A percentile compares a stretch with the other conserved stretches of the same genome.
Evolutionary conservation across 257 asterid genomes (phyloP).

Genomic region (Penstemon newberryi): DNA sequence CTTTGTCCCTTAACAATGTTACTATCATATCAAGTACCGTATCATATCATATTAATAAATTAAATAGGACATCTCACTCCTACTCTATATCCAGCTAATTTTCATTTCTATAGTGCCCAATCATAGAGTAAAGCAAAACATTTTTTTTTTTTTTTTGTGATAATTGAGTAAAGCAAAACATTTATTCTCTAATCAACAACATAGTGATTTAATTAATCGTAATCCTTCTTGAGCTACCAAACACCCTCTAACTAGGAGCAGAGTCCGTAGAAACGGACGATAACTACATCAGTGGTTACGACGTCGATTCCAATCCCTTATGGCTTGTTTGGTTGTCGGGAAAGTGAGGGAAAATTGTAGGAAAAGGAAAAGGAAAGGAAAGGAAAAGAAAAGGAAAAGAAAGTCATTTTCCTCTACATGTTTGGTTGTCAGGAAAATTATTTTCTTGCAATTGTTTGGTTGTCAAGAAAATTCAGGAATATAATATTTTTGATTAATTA

Average conservation of each 20-base stretch:
- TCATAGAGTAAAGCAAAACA: constrained; percentile 26
- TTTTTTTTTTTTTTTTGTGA: not conserved
- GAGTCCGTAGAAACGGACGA: not conserved
- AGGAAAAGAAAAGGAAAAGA: no score
- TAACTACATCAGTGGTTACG: constrained; percentile 9
- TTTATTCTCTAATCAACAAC: not conserved
- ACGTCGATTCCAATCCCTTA: not conserved
- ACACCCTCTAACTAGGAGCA: not conserved
- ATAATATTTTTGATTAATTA: no score
- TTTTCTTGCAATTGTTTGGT: no score
- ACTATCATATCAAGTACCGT: not conserved
- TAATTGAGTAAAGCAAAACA: not conserved
- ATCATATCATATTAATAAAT: not conserved
- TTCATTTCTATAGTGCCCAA: constrained; percentile 18
- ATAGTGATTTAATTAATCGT: not conserved
- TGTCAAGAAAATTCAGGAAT: no score
- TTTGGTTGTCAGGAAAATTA: no score
- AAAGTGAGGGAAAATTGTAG: no score
- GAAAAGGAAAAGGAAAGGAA: no score
- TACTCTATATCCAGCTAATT: constrained; percentile 33
- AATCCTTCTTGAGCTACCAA: not conserved
- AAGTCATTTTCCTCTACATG: no score
- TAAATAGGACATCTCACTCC: constrained; percentile 27
- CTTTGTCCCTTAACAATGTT: not conserved
- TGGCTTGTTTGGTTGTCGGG: no score